Conservation (phyloP, 2,329 filamentous ascomycete genomes). For the Stachybotrys echinatus region DNA sequence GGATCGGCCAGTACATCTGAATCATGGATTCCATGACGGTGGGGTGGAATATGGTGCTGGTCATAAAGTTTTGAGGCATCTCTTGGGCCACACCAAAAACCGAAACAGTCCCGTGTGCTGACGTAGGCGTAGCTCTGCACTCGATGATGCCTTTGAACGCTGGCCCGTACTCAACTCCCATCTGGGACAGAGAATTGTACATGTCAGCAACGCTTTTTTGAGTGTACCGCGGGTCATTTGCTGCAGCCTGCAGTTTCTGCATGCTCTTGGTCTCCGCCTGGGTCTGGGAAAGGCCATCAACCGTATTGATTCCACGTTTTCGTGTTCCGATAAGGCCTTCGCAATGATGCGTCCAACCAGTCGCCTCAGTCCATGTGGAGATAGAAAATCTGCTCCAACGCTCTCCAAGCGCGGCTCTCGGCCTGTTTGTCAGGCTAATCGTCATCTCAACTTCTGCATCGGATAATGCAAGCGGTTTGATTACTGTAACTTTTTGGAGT, state of each 20-base stretch:
- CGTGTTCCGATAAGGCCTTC: slow-evolving; percentile 41
- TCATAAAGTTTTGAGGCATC: neutral
- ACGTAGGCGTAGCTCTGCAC: neutral
- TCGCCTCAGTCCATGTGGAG: slow-evolving; percentile 43
- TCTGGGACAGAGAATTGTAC: neutral
- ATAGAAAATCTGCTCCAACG: slow-evolving; percentile 53
- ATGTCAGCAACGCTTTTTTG: neutral
- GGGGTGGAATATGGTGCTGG: neutral
- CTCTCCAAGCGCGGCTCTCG: slow-evolving; percentile 29
- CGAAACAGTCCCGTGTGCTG: neutral
- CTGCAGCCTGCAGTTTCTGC: slow-evolving; percentile 17
- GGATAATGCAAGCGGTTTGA: slow-evolving; percentile 20
- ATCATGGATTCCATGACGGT: neutral
- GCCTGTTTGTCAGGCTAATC: slow-evolving; percentile 11
- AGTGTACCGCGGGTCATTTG: neutral
- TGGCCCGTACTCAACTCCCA: neutral
- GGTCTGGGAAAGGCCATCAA: slow-evolving; percentile 11
- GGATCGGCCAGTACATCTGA: neutral
- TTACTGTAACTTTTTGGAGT: slow-evolving; percentile 18
- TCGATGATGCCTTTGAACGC: neutral
- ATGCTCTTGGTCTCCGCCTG: slow-evolving; percentile 6
- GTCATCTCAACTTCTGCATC: slow-evolving; percentile 17
- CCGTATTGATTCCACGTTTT: slow-evolving; percentile 11
- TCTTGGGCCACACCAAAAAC: neutral
- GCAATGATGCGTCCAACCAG: slow-evolving; percentile 56